These are phyloP conservation scores for Zalaria sp. DNA, from an alignment of 2,329 filamentous ascomycete genomes.

Conservation along the genomic window DNA sequence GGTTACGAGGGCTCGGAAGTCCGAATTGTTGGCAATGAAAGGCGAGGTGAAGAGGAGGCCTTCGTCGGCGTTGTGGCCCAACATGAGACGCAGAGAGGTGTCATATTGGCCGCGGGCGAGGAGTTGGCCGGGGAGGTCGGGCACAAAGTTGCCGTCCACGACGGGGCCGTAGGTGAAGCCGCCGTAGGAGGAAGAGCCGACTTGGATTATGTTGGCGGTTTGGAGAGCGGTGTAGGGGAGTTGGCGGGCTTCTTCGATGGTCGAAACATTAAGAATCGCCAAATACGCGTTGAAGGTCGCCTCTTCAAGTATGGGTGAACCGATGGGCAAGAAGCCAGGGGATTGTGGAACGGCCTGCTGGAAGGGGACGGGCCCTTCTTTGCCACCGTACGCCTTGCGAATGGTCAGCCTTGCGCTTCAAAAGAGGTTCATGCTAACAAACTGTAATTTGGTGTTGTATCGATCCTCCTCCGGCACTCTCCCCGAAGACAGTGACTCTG, in stretches of 20 bases:
- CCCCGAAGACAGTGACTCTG: slow-evolving; percentile 33
- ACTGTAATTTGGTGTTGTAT: neutral
- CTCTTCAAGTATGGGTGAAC: slow-evolving; percentile 23
- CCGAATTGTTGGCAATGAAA: slow-evolving; percentile 18
- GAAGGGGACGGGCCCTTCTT: slow-evolving; percentile 28
- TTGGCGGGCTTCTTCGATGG: slow-evolving; percentile 28
- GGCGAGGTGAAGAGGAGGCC: slow-evolving; percentile 29
- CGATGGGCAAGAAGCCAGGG: slow-evolving; percentile 27
- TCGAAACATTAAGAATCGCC: slow-evolving; percentile 26
- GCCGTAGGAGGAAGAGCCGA: slow-evolving; percentile 26
- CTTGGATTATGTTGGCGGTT: slow-evolving; percentile 29
- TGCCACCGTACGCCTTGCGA: slow-evolving; percentile 33
- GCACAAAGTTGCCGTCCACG: slow-evolving; percentile 35
- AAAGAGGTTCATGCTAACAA: too few relatives aligned
- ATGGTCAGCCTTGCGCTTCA: too few relatives aligned
- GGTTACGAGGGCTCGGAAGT: slow-evolving; percentile 14
- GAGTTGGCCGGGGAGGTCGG: slow-evolving; percentile 30
- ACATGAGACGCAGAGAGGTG: slow-evolving; percentile 29
- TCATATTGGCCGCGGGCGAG: slow-evolving; percentile 31
- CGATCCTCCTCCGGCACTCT: slow-evolving; percentile 36
- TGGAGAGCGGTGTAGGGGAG: slow-evolving; percentile 26
- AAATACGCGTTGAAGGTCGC: slow-evolving; percentile 25
- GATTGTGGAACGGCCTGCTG: slow-evolving; percentile 32
- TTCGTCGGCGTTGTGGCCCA: slow-evolving; percentile 30
- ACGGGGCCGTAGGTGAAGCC: slow-evolving; percentile 32